These are phyloP conservation scores for Rhizopogon rudus DNA, from an alignment of 768 basidiomycete species.

Conservation along the genomic window DNA sequence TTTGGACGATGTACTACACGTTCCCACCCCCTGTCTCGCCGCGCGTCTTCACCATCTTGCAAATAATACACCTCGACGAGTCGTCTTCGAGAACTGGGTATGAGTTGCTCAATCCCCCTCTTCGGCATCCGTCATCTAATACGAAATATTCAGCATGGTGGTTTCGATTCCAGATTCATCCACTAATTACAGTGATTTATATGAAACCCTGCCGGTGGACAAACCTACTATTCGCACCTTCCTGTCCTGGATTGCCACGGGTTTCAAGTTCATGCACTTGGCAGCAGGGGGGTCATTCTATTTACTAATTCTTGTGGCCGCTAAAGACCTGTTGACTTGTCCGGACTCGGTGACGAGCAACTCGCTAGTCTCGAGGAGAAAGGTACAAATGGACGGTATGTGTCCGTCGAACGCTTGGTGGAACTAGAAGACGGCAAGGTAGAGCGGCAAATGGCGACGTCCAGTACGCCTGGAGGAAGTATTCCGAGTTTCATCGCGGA, in stretches of 20 bases:
- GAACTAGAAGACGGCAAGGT: conserved; percentile 59
- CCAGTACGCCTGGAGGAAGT: conserved; percentile 67
- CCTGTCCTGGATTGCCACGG: too few species aligned
- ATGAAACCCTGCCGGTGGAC: too few species aligned
- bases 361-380: conserved; percentile 58
- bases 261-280: too few species aligned
- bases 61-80: conserved; percentile 51
- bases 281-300: too few species aligned
- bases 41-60: conserved; percentile 71
- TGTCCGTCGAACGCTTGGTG: conserved; percentile 59
- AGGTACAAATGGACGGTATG: conserved; percentile 63
- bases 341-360: conserved; percentile 43
- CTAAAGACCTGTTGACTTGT: conserved; percentile 42
- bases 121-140: not conserved
- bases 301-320: too few species aligned
- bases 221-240: too few species aligned
- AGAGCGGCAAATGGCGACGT: conserved; percentile 81
- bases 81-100: conserved; percentile 55
- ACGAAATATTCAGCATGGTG: conserved; percentile 20
- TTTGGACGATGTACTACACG: conserved; percentile 72
- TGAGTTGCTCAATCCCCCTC: conserved; percentile 10
- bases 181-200: too few species aligned
- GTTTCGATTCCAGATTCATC: conserved; percentile 51
- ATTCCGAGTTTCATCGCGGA: too few species aligned
- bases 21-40: conserved; percentile 68